Conservation (phyloP, 1,139 yeast genomes). For the Pichia inconspicua region DNA sequence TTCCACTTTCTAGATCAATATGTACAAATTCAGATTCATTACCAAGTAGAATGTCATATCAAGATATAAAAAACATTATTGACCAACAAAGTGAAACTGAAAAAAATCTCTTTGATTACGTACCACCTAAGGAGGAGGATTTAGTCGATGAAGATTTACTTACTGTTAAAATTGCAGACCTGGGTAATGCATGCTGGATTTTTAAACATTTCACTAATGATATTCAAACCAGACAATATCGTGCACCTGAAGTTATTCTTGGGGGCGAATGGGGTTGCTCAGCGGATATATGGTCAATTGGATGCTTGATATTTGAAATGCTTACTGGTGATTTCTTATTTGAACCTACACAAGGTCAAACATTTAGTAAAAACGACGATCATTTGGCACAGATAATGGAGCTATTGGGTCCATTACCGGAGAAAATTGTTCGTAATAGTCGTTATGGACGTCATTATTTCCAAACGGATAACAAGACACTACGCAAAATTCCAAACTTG, state of each 20-base stretch:
- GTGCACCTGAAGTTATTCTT: slow-evolving; percentile 70
- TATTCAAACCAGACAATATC: slow-evolving; percentile 79
- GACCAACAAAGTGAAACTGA: slow-evolving; percentile 18
- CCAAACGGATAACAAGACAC: slow-evolving; percentile 39
- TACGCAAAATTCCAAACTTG: slow-evolving; percentile 52
- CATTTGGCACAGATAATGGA: slow-evolving; percentile 82
- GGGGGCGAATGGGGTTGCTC: slow-evolving; percentile 78
- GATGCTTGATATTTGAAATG: slow-evolving; percentile 73
- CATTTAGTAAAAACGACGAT: slow-evolving; percentile 73
- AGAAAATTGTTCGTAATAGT: slow-evolving; percentile 44
- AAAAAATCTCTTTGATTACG: slow-evolving; percentile 19
- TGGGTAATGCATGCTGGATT: slow-evolving; percentile 80
- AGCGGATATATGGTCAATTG: slow-evolving; percentile 78
- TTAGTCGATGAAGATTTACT: slow-evolving; percentile 33
- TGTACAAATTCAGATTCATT: slow-evolving; percentile 1
- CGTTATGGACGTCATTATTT: slow-evolving; percentile 46
- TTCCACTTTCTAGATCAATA: slow-evolving; percentile 12
- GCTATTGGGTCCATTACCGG: slow-evolving; percentile 56
- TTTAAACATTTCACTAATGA: slow-evolving; percentile 71
- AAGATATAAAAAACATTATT: slow-evolving; percentile 23
- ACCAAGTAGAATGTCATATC: slow-evolving; percentile 18
- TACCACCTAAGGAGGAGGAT: slow-evolving; percentile 29
- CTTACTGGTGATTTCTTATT: slow-evolving; percentile 80
- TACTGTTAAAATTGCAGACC: slow-evolving; percentile 68
- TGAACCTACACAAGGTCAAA: slow-evolving; percentile 64